A percentile compares a stretch with the other conserved stretches of the same genome.
phyloP scores from a whole-genome alignment of 257 asterid genomes.

The Ballota nigra region DNA sequence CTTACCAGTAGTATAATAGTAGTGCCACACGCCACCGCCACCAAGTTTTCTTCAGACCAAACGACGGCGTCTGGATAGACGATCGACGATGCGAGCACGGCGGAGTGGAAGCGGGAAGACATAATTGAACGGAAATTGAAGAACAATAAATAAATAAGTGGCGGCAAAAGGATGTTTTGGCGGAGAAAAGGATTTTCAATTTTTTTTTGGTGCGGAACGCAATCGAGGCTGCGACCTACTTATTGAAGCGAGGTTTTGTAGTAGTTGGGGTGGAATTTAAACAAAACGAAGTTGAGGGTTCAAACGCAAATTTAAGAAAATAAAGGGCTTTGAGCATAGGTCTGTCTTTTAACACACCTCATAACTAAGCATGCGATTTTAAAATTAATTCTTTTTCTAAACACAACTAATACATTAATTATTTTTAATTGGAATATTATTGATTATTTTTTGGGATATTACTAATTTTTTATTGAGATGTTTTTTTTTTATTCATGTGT shows the following conservation, averaged over 20 bases:
- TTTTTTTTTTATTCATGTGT: too few species aligned
- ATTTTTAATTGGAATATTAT: too few species aligned
- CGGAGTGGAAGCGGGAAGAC: slow-evolving; percentile 63
- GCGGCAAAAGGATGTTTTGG: slow-evolving; percentile 22
- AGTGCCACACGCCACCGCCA: slow-evolving; percentile 77
- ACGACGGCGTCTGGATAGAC: slow-evolving; percentile 70
- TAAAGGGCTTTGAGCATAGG: too few species aligned
- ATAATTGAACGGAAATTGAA: slow-evolving; percentile 24
- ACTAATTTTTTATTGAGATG: too few species aligned
- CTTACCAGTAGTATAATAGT: slow-evolving; percentile 65
- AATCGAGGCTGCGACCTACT: slow-evolving; percentile 20
- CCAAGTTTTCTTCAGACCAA: slow-evolving; percentile 90
- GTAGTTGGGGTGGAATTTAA: neutral
- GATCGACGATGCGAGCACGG: slow-evolving; percentile 58
- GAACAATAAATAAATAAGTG: neutral
- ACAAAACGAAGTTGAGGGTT: neutral
- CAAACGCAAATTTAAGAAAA: neutral
- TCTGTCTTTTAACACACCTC: too few species aligned
- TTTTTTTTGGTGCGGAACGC: neutral
- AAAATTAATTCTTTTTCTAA: too few species aligned
- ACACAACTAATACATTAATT: too few species aligned
- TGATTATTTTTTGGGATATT: too few species aligned
- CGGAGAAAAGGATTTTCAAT: neutral
- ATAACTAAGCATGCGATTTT: too few species aligned
- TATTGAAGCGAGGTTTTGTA: neutral